Evolutionary conservation across 805 yeast genomes (phyloP), one percentile per base, ranked within the genome.

Genomic region (Torulaspora microellipsoides): DNA sequence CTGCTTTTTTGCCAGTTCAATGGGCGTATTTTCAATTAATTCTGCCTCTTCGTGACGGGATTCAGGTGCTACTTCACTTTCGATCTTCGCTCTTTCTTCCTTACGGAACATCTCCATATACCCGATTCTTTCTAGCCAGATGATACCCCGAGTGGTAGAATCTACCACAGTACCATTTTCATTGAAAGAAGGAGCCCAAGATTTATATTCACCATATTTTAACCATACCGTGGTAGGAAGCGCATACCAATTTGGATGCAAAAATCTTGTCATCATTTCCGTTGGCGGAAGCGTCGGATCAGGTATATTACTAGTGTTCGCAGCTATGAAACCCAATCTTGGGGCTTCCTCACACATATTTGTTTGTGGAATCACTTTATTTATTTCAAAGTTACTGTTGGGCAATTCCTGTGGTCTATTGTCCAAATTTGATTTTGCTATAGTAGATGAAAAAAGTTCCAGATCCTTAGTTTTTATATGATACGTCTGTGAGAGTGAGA

Each of bases 381-480:
- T 70, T n/a, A 80, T 59, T 36, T 74, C 72, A 56, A 85, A 82
- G 11, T 59, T 59, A 28, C 82, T 81, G 27, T 81, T 81, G 8
- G 86, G 87, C 3, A 85, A 73, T 2, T 74, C 66, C 2, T 85
- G 77, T 38, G 79, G 81, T 48, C 95, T 78, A 35, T 81, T 77
- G 59, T 93, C 98, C 40, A 89, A 65, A 15, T 75, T 68, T 0
- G 97, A 86, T 55, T 79, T 83, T 25, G 77, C 73, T 28, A 77
- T 73, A 30, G 83, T 65, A 0, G 95, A 83, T 5, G 95, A 76
- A 59, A 93, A 91, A 38, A 93, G 69, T 11, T 96, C 95, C 25
- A 78, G 72, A 32, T 82, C 88, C 33, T 76, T 76, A 14, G 84
- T 79, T 8, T 77, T 65, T 28, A 82, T 63, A 46, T 73, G 76